Evolutionary conservation across 1,284 basidiomycete species (phyloP).

Genomic region (Ganoderma leucocontextum): DNA sequence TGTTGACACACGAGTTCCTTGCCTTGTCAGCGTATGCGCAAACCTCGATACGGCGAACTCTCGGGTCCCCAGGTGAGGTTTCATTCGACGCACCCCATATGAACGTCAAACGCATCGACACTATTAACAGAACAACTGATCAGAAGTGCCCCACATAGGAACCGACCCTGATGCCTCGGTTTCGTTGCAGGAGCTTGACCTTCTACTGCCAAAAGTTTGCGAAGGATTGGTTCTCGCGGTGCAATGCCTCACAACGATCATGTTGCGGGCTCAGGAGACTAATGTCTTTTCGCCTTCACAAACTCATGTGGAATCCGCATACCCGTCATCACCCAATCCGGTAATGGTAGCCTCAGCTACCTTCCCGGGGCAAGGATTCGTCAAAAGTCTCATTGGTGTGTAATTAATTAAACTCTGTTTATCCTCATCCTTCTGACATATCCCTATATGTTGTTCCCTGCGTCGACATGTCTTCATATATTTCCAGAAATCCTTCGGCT

Average conservation of each 20-base stretch:
- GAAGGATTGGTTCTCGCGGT: slow-evolving; percentile 81
- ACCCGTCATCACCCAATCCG: slow-evolving; percentile 23
- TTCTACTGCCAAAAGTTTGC: slow-evolving; percentile 77
- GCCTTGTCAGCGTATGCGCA: slow-evolving; percentile 61
- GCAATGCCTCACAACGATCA: slow-evolving; percentile 78
- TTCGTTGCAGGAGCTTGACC: slow-evolving; percentile 55
- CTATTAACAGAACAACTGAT: not conserved
- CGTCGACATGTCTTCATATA: not conserved
- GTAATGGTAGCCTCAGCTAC: slow-evolving; percentile 34
- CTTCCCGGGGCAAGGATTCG: slow-evolving; percentile 52
- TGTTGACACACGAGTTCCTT: slow-evolving; percentile 63
- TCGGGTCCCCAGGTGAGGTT: slow-evolving; percentile 42
- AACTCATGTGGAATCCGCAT: slow-evolving; percentile 10
- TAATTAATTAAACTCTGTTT: slow-evolving; percentile 16
- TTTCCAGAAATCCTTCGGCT: slow-evolving; percentile 69
- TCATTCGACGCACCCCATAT: not conserved
- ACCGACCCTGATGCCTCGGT: slow-evolving; percentile 10
- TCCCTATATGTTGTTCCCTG: not conserved
- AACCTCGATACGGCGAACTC: slow-evolving; percentile 56
- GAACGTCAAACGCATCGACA: not conserved
- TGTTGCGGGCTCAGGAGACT: slow-evolving; percentile 59
- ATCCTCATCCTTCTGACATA: not conserved
- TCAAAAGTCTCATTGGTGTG: slow-evolving; percentile 70
- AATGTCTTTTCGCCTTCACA: not conserved
- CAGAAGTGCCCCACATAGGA: not conserved